A percentile compares a stretch with the other conserved stretches of the same genome.
These are phyloP conservation scores for Xylaria sp. DNA, from an alignment of 2,329 filamentous ascomycete species.

Conservation along the genomic window DNA sequence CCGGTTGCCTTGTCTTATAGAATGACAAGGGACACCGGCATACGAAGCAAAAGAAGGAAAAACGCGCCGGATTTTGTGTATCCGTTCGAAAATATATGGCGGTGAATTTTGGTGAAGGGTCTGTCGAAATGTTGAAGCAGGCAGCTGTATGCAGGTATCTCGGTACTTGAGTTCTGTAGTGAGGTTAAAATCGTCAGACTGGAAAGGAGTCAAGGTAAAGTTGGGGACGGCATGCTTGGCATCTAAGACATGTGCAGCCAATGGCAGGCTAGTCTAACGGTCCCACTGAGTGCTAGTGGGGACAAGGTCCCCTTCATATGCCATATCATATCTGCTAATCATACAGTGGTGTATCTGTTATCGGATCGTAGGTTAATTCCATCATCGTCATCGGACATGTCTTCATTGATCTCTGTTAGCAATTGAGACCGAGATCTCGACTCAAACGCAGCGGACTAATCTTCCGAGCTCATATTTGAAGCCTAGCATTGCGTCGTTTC, in stretches of 20 bases:
- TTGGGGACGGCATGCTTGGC: not conserved
- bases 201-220: slow-evolving; percentile 24
- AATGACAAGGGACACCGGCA: not conserved
- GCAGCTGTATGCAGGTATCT: not conserved
- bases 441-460: not conserved
- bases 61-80: not conserved
- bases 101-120: not conserved
- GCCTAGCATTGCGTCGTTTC: not conserved
- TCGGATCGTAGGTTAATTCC: slow-evolving; percentile 7
- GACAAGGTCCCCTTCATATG: too few relatives aligned
- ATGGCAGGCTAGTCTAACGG: slow-evolving; percentile 16
- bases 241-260: slow-evolving; percentile 9
- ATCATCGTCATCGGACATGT: slow-evolving; percentile 6
- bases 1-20: not conserved
- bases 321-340: too few relatives aligned
- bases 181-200: not conserved
- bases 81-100: not conserved
- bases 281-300: not conserved
- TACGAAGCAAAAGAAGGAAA: not conserved
- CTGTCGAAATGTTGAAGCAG: not conserved
- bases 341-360: not conserved
- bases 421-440: not conserved
- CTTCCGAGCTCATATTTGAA: not conserved
- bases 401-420: not conserved
- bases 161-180: not conserved